phyloP scores from a whole-genome alignment of 331 rosid genomes.

The Erythrophleum ivorense region DNA sequence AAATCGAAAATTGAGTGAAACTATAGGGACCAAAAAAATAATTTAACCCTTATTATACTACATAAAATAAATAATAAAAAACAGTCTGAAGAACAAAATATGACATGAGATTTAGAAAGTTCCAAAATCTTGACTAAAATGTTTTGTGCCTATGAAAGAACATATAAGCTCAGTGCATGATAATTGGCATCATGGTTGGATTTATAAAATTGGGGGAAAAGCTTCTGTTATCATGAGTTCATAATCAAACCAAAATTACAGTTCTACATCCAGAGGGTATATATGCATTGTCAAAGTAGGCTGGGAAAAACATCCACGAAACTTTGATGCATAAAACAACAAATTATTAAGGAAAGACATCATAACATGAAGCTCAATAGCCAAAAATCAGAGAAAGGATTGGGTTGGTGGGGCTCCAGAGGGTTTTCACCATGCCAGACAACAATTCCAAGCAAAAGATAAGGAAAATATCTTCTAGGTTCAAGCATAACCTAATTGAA shows the following conservation, averaged over 20 bases:
- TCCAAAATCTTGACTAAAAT: constrained; percentile 28
- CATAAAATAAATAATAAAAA: constrained; percentile 4
- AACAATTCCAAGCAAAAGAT: not conserved
- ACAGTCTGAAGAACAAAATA: not conserved
- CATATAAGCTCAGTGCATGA: constrained; percentile 5
- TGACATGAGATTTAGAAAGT: constrained; percentile 9
- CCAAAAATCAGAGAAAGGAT: not conserved
- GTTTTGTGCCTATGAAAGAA: constrained; percentile 17
- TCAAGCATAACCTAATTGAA: constrained; percentile 4
- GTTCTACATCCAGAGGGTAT: no score
- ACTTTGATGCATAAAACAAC: not conserved
- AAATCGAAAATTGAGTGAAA: no score
- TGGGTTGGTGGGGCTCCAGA: not conserved
- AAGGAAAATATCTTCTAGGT: not conserved
- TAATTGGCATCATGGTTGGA: constrained; percentile 25
- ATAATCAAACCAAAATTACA: no score
- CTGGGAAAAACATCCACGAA: not conserved
- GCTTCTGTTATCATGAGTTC: no score
- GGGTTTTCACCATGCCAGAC: not conserved
- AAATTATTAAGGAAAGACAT: not conserved
- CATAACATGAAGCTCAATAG: constrained; percentile 2
- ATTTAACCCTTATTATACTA: not conserved
- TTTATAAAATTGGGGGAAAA: not conserved
- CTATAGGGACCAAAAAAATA: not conserved
- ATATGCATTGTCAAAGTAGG: no score